A percentile compares a stretch with the other conserved stretches of the same genome.
phyloP scores from a whole-genome alignment of 2,329 filamentous ascomycete genomes.

The Teratosphaeria pseudoeucalypti region DNA sequence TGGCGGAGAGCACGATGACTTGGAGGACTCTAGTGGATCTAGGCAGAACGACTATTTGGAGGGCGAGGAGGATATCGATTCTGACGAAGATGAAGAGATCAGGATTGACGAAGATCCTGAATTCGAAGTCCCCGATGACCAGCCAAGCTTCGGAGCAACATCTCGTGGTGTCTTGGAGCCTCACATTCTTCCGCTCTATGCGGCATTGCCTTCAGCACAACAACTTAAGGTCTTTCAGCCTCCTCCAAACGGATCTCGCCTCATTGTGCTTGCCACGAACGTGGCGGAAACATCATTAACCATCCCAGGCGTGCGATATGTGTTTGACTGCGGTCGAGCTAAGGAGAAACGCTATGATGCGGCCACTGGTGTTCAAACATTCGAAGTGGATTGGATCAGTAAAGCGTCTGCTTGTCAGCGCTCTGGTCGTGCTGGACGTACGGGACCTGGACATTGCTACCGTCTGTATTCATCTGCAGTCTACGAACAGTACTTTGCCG shows the following conservation, averaged over 20 bases:
- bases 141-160: slow-evolving; percentile 21
- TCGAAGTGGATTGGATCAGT: slow-evolving; percentile 92
- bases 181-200: slow-evolving; percentile 89
- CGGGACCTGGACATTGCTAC: slow-evolving; percentile 92
- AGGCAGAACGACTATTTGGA: slow-evolving; percentile 45
- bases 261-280: slow-evolving; percentile 88
- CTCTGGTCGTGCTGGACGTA: slow-evolving; percentile 87
- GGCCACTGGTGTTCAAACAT: slow-evolving; percentile 87
- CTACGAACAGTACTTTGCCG: slow-evolving; percentile 77
- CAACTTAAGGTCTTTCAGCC: slow-evolving; percentile 85
- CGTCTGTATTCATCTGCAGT: slow-evolving; percentile 88
- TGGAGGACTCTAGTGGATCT: slow-evolving; percentile 46
- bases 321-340: slow-evolving; percentile 85
- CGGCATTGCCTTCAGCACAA: slow-evolving; percentile 78
- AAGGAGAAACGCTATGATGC: slow-evolving; percentile 87
- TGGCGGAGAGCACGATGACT: slow-evolving; percentile 3
- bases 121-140: slow-evolving; percentile 1
- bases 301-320: slow-evolving; percentile 88
- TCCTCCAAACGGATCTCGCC: slow-evolving; percentile 68
- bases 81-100: slow-evolving; percentile 30
- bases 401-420: slow-evolving; percentile 91
- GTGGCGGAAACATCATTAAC: slow-evolving; percentile 95
- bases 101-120: slow-evolving; percentile 33
- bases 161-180: slow-evolving; percentile 56
- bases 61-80: slow-evolving; percentile 46